Conservation (phyloP, 2,329 filamentous ascomycete genomes). For the Byssochlamys sp. region DNA sequence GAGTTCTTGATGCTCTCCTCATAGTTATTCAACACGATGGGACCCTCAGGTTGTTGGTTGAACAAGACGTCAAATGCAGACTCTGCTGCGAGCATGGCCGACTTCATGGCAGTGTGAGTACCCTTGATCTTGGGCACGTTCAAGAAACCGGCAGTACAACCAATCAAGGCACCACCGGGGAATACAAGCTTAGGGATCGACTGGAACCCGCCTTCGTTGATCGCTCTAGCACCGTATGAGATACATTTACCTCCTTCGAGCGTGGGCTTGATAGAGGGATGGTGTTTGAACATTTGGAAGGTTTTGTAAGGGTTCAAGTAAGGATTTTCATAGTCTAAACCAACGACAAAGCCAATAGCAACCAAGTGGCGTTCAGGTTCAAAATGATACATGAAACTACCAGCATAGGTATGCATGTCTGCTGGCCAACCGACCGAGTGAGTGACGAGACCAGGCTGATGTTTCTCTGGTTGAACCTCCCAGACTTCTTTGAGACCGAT, state of each 20-base stretch:
- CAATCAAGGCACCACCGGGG: conserved; percentile 87
- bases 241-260: conserved; percentile 97
- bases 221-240: conserved; percentile 82
- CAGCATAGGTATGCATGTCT: conserved; percentile 80
- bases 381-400: conserved; percentile 98
- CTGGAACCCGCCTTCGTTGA: conserved; percentile 93
- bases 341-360: conserved; percentile 79
- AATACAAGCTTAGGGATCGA: conserved; percentile 96
- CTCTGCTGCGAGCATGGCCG: conserved; percentile 90
- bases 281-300: conserved; percentile 97
- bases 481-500: conserved; percentile 93
- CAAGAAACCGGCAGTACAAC: conserved; percentile 90
- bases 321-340: conserved; percentile 90
- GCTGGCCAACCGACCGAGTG: conserved; percentile 92
- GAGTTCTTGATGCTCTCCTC: conserved; percentile 79
- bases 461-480: conserved; percentile 90
- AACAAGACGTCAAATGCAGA: conserved; percentile 72
- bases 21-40: conserved; percentile 88
- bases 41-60: conserved; percentile 47
- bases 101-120: conserved; percentile 95
- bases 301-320: conserved; percentile 92
- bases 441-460: conserved; percentile 70
- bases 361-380: conserved; percentile 98
- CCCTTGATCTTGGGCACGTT: conserved; percentile 98
- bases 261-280: conserved; percentile 75